Evolutionary conservation across 768 basidiomycete genomes (phyloP).

Genomic region (Gymnopilus junonius): DNA sequence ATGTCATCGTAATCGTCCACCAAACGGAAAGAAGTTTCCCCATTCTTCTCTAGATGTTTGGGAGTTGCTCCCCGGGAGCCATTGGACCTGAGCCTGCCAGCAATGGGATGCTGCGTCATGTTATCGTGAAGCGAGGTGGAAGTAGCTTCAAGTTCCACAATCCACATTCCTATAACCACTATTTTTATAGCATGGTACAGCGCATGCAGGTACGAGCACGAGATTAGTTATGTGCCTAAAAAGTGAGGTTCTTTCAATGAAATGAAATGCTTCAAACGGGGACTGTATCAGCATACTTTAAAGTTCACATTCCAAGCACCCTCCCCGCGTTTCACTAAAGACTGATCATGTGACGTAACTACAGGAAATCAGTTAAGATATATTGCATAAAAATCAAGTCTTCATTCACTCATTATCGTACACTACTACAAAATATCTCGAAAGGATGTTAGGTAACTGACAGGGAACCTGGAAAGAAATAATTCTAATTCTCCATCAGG

Average conservation of each 20-base stretch:
- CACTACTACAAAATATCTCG: neutral
- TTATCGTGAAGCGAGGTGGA: neutral
- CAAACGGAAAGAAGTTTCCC: neutral
- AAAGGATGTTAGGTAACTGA: neutral
- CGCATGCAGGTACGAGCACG: neutral
- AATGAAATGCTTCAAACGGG: neutral
- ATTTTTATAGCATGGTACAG: neutral
- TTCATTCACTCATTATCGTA: neutral
- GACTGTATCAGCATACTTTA: no score
- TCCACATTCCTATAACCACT: neutral
- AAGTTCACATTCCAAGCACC: no score
- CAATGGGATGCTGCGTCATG: slow-evolving; percentile 10
- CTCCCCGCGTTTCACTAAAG: no score
- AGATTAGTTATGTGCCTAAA: neutral
- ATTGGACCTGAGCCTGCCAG: slow-evolving; percentile 9
- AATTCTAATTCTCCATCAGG: neutral
- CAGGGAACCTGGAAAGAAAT: neutral
- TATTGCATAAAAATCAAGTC: neutral
- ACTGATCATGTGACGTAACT: neutral
- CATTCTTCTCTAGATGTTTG: neutral
- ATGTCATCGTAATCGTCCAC: neutral
- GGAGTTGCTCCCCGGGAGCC: neutral
- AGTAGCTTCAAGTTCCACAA: neutral
- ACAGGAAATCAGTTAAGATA: no score
- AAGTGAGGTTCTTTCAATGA: neutral